Evolutionary conservation across 257 asterid genomes (phyloP).

Genomic region (Verbena officinalis): DNA sequence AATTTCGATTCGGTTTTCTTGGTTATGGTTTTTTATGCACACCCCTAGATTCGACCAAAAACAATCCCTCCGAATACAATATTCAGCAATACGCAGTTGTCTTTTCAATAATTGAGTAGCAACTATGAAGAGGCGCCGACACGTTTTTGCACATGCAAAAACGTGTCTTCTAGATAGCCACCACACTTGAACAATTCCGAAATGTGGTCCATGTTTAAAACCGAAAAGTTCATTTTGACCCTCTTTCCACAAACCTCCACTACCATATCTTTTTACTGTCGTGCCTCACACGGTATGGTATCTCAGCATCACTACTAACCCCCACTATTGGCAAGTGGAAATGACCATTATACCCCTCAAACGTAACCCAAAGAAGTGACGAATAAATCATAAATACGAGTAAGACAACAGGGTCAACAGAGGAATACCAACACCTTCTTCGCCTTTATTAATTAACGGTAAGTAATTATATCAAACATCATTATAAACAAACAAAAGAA

Average conservation of each 20-base stretch:
- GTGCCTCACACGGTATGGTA: constrained; percentile 6
- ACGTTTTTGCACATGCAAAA: background rate
- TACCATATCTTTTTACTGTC: background rate
- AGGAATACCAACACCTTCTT: constrained; percentile 20
- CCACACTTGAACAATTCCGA: background rate
- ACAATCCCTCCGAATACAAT: too few species aligned
- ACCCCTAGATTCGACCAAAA: too few species aligned
- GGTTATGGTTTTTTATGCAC: too few species aligned
- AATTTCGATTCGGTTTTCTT: too few species aligned
- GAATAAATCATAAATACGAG: background rate
- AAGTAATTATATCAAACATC: constrained; percentile 19
- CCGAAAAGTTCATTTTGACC: constrained; percentile 67
- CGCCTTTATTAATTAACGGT: constrained; percentile 28
- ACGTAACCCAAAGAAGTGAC: background rate
- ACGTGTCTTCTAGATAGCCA: constrained; percentile 25
- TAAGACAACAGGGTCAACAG: background rate
- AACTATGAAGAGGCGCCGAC: too few species aligned
- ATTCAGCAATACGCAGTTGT: too few species aligned
- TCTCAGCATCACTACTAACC: background rate
- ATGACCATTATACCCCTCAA: constrained; percentile 20
- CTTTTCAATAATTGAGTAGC: too few species aligned
- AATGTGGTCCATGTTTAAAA: constrained; percentile 42
- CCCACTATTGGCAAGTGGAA: background rate
- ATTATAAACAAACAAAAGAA: constrained; percentile 11
- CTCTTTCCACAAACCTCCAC: constrained; percentile 13